Evolutionary conservation across 2,329 filamentous ascomycete species (phyloP).

Genomic region (Parastagonospora avenae): DNA sequence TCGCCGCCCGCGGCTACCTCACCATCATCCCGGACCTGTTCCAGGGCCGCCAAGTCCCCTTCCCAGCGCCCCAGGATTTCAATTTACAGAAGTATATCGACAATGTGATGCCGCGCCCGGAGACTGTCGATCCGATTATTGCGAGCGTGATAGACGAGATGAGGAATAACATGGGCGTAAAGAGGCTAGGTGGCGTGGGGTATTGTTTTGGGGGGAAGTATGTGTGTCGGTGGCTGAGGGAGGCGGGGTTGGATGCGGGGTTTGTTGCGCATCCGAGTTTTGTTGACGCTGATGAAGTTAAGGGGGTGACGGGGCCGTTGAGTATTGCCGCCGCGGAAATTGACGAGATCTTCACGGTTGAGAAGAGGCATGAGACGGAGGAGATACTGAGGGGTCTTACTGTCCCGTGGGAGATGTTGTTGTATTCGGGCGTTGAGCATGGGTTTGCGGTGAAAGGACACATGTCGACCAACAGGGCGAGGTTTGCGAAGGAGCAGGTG

Average conservation of each 20-base stretch:
- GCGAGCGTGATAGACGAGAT: conserved; percentile 63
- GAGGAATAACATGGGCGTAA: conserved; percentile 56
- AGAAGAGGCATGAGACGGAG: conserved; percentile 63
- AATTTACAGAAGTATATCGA: conserved; percentile 58
- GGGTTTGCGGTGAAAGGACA: conserved; percentile 77
- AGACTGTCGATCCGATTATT: conserved; percentile 59
- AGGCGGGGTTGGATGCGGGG: conserved; percentile 68
- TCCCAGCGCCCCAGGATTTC: conserved; percentile 59
- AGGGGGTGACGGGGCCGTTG: conserved; percentile 61
- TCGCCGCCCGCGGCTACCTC: conserved; percentile 73
- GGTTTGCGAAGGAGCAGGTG: conserved; percentile 79
- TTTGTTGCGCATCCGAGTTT: conserved; percentile 80
- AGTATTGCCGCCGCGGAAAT: conserved; percentile 68
- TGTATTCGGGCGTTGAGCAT: conserved; percentile 73
- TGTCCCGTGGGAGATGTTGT: conserved; percentile 74
- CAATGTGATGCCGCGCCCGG: conserved; percentile 43
- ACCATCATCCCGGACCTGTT: conserved; percentile 73
- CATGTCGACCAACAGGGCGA: conserved; percentile 59
- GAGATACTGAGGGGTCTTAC: conserved; percentile 60
- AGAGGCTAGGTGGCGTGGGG: conserved; percentile 67
- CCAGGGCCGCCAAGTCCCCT: conserved; percentile 65
- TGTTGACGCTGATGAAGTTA: conserved; percentile 66
- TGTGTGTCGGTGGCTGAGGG: conserved; percentile 65
- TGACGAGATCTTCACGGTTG: conserved; percentile 63
- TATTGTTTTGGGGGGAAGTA: conserved; percentile 75